A percentile compares a stretch with the other conserved stretches of the same genome.
Conservation (phyloP, 257 asterid species). For the Salvia splendens region DNA sequence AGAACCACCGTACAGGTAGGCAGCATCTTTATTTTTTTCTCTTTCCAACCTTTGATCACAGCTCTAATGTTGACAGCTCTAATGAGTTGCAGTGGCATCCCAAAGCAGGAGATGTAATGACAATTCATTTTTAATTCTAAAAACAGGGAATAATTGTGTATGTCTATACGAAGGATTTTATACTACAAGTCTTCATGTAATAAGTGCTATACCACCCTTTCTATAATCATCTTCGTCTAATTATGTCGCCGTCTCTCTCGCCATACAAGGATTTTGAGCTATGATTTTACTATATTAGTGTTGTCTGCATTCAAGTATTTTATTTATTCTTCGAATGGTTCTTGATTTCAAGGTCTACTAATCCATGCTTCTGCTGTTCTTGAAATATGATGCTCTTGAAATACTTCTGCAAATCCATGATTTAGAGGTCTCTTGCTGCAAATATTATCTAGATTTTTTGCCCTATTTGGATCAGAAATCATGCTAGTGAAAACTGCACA, state of each 20-base stretch:
- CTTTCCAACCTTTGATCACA: slow-evolving; percentile 6
- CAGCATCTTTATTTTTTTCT: slow-evolving; percentile 14
- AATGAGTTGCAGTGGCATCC: slow-evolving; percentile 45
- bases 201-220: slow-evolving; percentile 17
- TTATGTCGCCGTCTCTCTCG: slow-evolving; percentile 2
- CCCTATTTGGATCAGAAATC: too few relatives aligned
- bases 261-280: background rate
- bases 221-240: slow-evolving; percentile 10
- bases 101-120: slow-evolving; percentile 45
- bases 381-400: background rate
- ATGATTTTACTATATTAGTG: background rate
- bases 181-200: slow-evolving; percentile 27
- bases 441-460: too few relatives aligned
- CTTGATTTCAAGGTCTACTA: background rate
- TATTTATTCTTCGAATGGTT: background rate
- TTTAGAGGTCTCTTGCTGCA: too few relatives aligned
- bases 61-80: slow-evolving; percentile 31
- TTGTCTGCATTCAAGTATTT: too few relatives aligned
- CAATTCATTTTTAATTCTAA: slow-evolving; percentile 20
- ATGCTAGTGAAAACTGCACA: too few relatives aligned
- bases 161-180: slow-evolving; percentile 22
- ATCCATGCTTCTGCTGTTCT: background rate
- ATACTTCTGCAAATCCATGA: too few relatives aligned
- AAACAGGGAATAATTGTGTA: slow-evolving; percentile 36
- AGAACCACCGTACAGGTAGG: slow-evolving; percentile 26